phyloP scores from a whole-genome alignment of 2,329 filamentous ascomycete species.

The Colletotrichum liriopes region DNA sequence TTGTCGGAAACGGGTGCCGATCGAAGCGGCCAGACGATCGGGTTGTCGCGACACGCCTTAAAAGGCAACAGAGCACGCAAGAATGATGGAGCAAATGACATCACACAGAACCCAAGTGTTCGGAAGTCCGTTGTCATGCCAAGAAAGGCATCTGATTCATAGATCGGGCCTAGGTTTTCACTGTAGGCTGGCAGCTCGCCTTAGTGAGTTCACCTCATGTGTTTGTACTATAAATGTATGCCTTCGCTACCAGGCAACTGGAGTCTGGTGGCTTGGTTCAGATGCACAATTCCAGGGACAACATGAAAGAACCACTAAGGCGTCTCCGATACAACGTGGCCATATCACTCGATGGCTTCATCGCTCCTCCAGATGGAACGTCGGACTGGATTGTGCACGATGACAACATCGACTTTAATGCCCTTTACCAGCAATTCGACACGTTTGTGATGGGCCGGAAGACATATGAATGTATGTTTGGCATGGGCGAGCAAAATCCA shows the following conservation, averaged over 20 bases:
- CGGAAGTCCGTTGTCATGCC: constrained; percentile 31
- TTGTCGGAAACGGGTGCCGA: background rate
- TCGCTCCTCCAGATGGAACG: constrained; percentile 51
- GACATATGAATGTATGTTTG: constrained; percentile 51
- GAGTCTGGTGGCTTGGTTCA: background rate
- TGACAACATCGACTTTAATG: constrained; percentile 51
- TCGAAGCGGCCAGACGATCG: background rate
- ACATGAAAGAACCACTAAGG: constrained; percentile 26
- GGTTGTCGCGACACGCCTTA: background rate
- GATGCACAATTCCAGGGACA: background rate
- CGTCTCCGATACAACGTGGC: constrained; percentile 53
- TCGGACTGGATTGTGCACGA: constrained; percentile 53
- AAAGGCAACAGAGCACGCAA: background rate
- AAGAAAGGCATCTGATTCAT: background rate
- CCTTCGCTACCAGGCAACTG: background rate
- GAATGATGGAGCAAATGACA: constrained; percentile 24
- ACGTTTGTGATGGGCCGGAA: constrained; percentile 55
- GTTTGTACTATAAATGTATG: background rate
- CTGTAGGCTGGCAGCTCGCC: background rate
- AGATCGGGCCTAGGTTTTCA: too few relatives aligned
- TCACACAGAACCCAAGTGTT: constrained; percentile 8
- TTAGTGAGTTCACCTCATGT: background rate
- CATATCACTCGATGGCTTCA: constrained; percentile 54
- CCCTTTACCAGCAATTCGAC: constrained; percentile 51
- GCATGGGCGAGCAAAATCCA: constrained; percentile 44